Evolutionary conservation across 306 rosid species (phyloP).

Genomic region (Prosopis cineraria): DNA sequence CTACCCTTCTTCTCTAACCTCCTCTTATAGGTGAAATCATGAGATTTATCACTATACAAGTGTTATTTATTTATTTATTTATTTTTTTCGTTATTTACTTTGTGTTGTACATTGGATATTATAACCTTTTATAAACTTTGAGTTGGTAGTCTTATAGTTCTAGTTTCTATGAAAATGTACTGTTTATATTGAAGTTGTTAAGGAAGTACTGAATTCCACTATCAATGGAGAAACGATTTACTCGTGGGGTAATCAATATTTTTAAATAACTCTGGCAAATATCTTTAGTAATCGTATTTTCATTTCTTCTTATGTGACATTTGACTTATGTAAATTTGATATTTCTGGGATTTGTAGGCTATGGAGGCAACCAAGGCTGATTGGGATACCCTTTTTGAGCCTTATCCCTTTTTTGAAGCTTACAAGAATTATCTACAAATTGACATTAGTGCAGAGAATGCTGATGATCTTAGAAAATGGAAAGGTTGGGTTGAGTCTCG

Average conservation of each 20-base stretch:
- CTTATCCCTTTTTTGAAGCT: constrained; percentile 79
- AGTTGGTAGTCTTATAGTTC: constrained; percentile 6
- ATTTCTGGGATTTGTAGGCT: constrained; percentile 60
- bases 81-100: background rate
- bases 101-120: background rate
- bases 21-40: too few relatives aligned
- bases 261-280: background rate
- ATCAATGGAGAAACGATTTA: background rate
- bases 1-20: too few relatives aligned
- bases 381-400: constrained; percentile 94
- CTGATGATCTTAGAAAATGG: constrained; percentile 86
- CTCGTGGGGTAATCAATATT: constrained; percentile 9
- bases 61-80: background rate
- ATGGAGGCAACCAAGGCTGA: constrained; percentile 80
- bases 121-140: background rate
- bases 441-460: constrained; percentile 79
- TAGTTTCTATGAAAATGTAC: constrained; percentile 16
- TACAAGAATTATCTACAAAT: constrained; percentile 86
- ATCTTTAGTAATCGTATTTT: background rate
- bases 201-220: constrained; percentile 6
- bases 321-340: constrained; percentile 23
- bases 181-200: constrained; percentile 10
- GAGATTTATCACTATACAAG: too few relatives aligned
- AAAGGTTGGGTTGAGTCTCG: constrained; percentile 99
- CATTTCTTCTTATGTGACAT: constrained; percentile 21